Evolutionary conservation across 106 monocot species (phyloP).

Genomic region (Dendrobium huoshanense): DNA sequence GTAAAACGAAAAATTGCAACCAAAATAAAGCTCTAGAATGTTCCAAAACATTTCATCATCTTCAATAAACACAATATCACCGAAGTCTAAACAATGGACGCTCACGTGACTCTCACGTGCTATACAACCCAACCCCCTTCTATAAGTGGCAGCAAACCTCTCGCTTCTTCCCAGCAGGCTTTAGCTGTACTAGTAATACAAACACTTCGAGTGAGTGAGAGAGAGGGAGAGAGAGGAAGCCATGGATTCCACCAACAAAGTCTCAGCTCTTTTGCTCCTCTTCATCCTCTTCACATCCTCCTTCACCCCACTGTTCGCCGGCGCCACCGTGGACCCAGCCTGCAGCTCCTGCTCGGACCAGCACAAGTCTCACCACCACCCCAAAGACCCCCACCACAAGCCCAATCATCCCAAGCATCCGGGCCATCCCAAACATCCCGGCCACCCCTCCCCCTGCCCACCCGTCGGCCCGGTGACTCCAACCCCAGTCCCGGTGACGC

Average conservation of each 20-base stretch:
- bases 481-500: slow-evolving; percentile 9
- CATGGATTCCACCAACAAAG: slow-evolving; percentile 33
- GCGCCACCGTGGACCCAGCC: slow-evolving; percentile 1
- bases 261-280: slow-evolving; percentile 25
- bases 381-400: slow-evolving; percentile 5
- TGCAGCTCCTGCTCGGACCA: not conserved
- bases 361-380: not conserved
- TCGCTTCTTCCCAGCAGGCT: not conserved
- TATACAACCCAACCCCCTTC: not conserved
- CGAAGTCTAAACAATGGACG: not conserved
- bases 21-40: slow-evolving; percentile 1
- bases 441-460: not conserved
- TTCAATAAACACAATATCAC: not conserved
- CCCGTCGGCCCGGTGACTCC: not conserved
- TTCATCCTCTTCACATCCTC: slow-evolving; percentile 39
- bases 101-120: not conserved
- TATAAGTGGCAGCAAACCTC: not conserved
- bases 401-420: not conserved
- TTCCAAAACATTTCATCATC: not conserved
- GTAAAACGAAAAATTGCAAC: not conserved
- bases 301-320: slow-evolving; percentile 20
- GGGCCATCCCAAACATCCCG: slow-evolving; percentile 11
- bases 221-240: not conserved
- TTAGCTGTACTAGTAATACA: not conserved
- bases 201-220: not conserved